Evolutionary conservation across 2,329 filamentous ascomycete genomes (phyloP).

Genomic region (Xylaria sp.): DNA sequence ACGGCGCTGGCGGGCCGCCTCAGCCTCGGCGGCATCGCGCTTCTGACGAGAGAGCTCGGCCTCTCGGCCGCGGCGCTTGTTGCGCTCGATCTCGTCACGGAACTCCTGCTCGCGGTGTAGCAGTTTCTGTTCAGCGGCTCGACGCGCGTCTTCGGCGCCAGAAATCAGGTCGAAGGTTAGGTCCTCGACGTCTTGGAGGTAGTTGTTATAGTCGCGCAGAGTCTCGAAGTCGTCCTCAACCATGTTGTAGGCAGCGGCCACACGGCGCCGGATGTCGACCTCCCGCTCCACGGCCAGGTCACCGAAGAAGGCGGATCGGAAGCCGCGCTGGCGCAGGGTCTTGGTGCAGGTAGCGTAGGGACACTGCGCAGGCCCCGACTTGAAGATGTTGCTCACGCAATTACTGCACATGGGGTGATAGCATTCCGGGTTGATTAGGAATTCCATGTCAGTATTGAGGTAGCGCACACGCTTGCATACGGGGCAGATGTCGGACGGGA

Average conservation of each 20-base stretch:
- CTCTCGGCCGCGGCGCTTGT: constrained; percentile 64
- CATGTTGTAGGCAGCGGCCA: constrained; percentile 85
- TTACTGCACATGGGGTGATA: constrained; percentile 99
- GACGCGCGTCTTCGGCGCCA: constrained; percentile 71
- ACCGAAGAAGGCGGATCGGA: constrained; percentile 88
- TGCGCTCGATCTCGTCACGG: constrained; percentile 72
- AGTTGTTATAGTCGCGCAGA: constrained; percentile 87
- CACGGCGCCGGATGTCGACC: constrained; percentile 86
- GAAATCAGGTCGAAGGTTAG: constrained; percentile 89
- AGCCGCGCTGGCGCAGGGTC: constrained; percentile 85
- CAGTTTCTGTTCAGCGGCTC: constrained; percentile 57
- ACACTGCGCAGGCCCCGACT: constrained; percentile 88
- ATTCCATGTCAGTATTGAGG: constrained; percentile 91
- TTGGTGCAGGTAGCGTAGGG: constrained; percentile 89
- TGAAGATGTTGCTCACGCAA: constrained; percentile 95
- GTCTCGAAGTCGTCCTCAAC: constrained; percentile 90
- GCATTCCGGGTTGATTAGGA: constrained; percentile 97
- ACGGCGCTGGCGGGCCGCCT: constrained; percentile 71
- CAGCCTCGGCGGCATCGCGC: constrained; percentile 71
- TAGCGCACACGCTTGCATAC: constrained; percentile 98
- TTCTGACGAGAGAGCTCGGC: constrained; percentile 63
- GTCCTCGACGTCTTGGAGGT: constrained; percentile 91
- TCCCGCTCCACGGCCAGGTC: constrained; percentile 90
- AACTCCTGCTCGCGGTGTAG: constrained; percentile 77
- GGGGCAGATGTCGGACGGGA: constrained; percentile 80